Percentiles rank a stretch among this genome's conserved stretches.
phyloP scores from a whole-genome alignment of 352 stramenopile genomes.

The Pythium myriotylum region DNA sequence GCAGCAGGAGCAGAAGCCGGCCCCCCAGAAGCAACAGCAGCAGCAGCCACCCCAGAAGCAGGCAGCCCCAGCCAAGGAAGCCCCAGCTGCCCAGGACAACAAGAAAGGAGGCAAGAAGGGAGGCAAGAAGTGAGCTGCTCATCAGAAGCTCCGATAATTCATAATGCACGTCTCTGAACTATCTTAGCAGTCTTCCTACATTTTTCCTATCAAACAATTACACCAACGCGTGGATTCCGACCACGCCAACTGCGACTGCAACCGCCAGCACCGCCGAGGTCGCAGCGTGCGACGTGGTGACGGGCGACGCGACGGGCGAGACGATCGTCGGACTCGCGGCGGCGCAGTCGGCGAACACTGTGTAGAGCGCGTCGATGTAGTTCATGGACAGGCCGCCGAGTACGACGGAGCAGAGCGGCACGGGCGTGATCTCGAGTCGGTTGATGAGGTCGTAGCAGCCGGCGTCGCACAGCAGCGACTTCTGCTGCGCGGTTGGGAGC shows the following conservation, averaged over 20 bases:
- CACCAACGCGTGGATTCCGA: too few relatives aligned
- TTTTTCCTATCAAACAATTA: too few relatives aligned
- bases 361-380: slow-evolving; percentile 14
- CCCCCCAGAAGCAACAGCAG: slow-evolving; percentile 14
- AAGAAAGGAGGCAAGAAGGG: slow-evolving; percentile 29
- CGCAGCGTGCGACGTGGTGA: neutral
- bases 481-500: neutral
- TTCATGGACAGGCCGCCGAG: slow-evolving; percentile 2
- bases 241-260: too few relatives aligned
- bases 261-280: neutral
- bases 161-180: too few relatives aligned
- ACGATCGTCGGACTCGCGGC: neutral
- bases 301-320: neutral
- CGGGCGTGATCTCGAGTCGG: slow-evolving; percentile 1
- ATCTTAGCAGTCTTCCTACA: too few relatives aligned
- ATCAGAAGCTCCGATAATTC: too few relatives aligned
- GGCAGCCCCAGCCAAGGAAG: slow-evolving; percentile 17
- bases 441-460: slow-evolving; percentile 12
- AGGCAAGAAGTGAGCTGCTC: neutral
- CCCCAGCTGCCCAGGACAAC: slow-evolving; percentile 18
- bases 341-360: slow-evolving; percentile 4
- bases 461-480: slow-evolving; percentile 2
- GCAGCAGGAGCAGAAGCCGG: slow-evolving; percentile 21
- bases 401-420: slow-evolving; percentile 8
- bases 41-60: slow-evolving; percentile 6